Conservation (phyloP, 768 basidiomycete species). For the Leccinellum albellum region DNA sequence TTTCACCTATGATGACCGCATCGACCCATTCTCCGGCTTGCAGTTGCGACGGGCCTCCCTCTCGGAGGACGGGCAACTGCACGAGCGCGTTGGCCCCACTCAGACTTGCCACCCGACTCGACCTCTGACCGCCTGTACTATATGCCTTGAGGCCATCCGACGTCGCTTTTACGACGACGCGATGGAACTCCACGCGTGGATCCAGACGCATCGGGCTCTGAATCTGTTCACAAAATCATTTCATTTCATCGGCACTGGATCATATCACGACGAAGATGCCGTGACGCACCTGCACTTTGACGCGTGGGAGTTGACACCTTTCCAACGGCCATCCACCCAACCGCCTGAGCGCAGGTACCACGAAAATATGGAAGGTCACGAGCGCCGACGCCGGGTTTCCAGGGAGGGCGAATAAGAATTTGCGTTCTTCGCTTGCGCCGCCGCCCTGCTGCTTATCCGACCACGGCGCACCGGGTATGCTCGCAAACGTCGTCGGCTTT, state of each 20-base stretch:
- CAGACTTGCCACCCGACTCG: conserved; percentile 76
- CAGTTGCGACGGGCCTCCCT: conserved; percentile 35
- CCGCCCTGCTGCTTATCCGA: not conserved
- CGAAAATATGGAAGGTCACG: conserved; percentile 82
- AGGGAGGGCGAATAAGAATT: conserved; percentile 79
- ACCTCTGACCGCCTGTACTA: conserved; percentile 85
- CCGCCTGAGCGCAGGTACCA: conserved; percentile 71
- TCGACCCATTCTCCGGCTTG: conserved; percentile 53
- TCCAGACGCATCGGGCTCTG: conserved; percentile 64
- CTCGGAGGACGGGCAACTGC: conserved; percentile 50
- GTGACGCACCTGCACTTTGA: conserved; percentile 54
- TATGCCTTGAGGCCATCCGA: conserved; percentile 53
- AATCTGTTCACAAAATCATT: conserved; percentile 36
- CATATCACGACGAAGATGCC: not conserved
- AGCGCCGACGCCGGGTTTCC: conserved; percentile 89
- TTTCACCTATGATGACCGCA: conserved; percentile 68
- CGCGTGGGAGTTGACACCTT: conserved; percentile 54
- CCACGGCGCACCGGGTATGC: conserved; percentile 44
- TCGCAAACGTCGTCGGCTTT: conserved; percentile 89
- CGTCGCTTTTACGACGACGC: conserved; percentile 54
- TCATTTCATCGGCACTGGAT: not conserved
- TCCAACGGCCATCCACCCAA: conserved; percentile 64
- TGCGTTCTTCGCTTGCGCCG: conserved; percentile 28
- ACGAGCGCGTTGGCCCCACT: conserved; percentile 79
- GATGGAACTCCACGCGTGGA: conserved; percentile 78